These are phyloP conservation scores for Curvularia spicifera DNA, from an alignment of 2,329 filamentous ascomycete genomes.

Conservation along the genomic window DNA sequence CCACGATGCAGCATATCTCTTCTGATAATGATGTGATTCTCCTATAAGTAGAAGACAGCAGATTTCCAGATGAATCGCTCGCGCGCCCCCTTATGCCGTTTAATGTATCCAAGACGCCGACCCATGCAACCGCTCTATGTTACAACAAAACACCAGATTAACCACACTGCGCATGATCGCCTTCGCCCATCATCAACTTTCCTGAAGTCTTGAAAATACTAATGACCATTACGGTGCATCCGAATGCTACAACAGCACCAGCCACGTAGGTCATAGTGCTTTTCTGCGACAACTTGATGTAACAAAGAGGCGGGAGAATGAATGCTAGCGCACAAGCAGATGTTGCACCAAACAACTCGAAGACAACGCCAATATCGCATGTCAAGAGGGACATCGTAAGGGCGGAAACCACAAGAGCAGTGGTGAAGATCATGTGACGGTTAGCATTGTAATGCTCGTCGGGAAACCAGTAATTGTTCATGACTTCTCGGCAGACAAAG, in stretches of 20 bases:
- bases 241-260: constrained; percentile 77
- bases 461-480: constrained; percentile 82
- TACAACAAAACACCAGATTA: constrained; percentile 29
- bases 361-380: constrained; percentile 91
- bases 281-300: constrained; percentile 87
- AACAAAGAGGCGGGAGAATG: constrained; percentile 92
- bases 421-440: constrained; percentile 86
- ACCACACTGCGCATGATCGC: constrained; percentile 34
- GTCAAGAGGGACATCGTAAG: constrained; percentile 81
- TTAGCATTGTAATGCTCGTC: constrained; percentile 79
- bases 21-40: neutral
- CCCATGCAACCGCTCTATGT: constrained; percentile 27
- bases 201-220: constrained; percentile 41
- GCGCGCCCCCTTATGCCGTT: constrained; percentile 9
- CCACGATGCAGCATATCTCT: neutral
- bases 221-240: constrained; percentile 78
- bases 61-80: neutral
- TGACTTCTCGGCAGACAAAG: constrained; percentile 96
- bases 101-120: constrained; percentile 17
- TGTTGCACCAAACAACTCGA: constrained; percentile 94
- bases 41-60: neutral
- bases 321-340: constrained; percentile 94
- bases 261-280: constrained; percentile 76
- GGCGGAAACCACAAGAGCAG: constrained; percentile 77
- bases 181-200: constrained; percentile 35